Evolutionary conservation across 257 asterid species (phyloP), one percentile per base, ranked within the genome.

Genomic region (Orobanche coerulescens): DNA sequence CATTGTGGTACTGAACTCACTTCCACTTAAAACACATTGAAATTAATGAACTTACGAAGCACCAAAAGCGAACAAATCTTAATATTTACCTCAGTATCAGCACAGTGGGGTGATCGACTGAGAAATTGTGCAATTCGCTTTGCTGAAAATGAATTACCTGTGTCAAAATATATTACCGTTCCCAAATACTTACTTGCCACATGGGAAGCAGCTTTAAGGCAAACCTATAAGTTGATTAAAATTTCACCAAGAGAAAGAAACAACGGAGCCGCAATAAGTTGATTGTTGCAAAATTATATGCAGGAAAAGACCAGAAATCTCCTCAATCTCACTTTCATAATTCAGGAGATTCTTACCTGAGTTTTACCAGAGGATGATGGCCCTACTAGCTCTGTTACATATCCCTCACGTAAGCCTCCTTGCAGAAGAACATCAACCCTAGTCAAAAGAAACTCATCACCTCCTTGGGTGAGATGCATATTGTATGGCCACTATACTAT

Each of bases 281-380:
- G 34, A 40, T 47, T 28, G 25, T 42, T 50, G 42, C 26, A 51
- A 65, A 15, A 20, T 53, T 39, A 50, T 58, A 69, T 23, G 15
- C 26, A 0, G 3, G 10, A 33, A 58, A 61, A 26, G 37, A 33
- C 42, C 56, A 53, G 13, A 42, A 46, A 70, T 18, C 69, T 49
- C 62, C 28, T 15, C 31, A 6, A 55, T 33, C 13, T 59, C 34
- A 44, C 24, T 43, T 55, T 52, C 33, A 51, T 55, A 15, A 50
- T 26, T 58, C 30, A 55, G 58, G 43, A 42, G 23, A 62, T 50
- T 25, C 76, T 4, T 83, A 87, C 97, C 80, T 87, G 97, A 64
- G 97, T 90, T 85, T 90, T 90, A 69, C 96, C 81, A 23, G 96
- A 90, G 64, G 94, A 83, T 44, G 97, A 84, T 54, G 91, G 88